Evolutionary conservation across 2,329 filamentous ascomycete genomes (phyloP), one percentile per base, ranked within the genome.

Genomic region (Sclerotiophoma versabilis): DNA sequence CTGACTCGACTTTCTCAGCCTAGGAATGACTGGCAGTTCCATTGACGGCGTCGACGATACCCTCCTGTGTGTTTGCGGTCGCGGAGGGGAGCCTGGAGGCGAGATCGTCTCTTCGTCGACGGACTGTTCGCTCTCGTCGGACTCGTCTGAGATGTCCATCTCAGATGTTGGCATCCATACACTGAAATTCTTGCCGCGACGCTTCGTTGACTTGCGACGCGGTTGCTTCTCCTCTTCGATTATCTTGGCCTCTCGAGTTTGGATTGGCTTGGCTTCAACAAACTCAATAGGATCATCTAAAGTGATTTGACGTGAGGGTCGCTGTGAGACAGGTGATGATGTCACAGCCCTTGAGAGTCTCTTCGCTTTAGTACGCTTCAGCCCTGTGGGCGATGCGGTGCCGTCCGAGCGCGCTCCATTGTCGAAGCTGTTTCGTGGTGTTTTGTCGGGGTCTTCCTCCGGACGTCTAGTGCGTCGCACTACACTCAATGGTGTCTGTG

Each of bases 121-220:
- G 34, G 63, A 64, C 4, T 58, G 53, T 4, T 65, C 57, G 47
- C 72, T 72, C 20, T 71, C 66, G 19, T 72, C 70, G 33, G 69
- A 71, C 53, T 74, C 68, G 41, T 74, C 71, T 5, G 69, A 73
- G 42, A 66, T 54, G 7, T 75, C 65, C 9, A 67, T 58, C 33
- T 77, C 74, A 4, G 76, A 77, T 14, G 54, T 60, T 22, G 80
- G 80, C 65, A 81, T 72, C 80, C 80, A 82, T 11, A 82, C 80
- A 45, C 75, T 79, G 64, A 78, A 81, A 39, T 75, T 75, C 59
- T 76, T 77, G 49, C 70, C 70, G 33, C 64, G 69, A n/a, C 66
- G 64, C 47, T 66, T 71, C 17, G 71, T 73, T 19, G 63, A 60
- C 41, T 68, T 74, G 32, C 68, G 65, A n/a, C 65, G 60, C 34